phyloP scores from a whole-genome alignment of 2,329 filamentous ascomycete genomes.

The Fusarium sulawesiense region DNA sequence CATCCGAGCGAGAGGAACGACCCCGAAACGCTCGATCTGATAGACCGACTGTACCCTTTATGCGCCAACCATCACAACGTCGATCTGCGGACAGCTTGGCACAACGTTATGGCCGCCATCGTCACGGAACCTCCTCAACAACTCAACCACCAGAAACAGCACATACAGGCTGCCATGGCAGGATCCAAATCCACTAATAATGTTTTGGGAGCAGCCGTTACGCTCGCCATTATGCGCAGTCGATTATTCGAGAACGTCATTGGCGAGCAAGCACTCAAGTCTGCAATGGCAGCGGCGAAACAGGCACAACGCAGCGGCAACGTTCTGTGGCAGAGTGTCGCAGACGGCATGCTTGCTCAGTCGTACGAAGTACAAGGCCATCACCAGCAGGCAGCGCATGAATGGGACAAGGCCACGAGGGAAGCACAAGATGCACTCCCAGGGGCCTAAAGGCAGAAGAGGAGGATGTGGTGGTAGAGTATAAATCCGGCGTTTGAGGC shows the following conservation, averaged over 20 bases:
- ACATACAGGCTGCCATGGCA: slow-evolving; percentile 78
- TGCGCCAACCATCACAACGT: slow-evolving; percentile 77
- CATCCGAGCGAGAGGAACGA: slow-evolving; percentile 68
- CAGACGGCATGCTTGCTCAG: slow-evolving; percentile 80
- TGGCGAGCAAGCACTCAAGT: slow-evolving; percentile 83
- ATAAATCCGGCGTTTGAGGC: slow-evolving; percentile 42
- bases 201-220: slow-evolving; percentile 82
- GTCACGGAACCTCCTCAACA: slow-evolving; percentile 70
- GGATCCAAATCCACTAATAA: slow-evolving; percentile 78
- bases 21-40: slow-evolving; percentile 67
- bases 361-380: slow-evolving; percentile 80
- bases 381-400: slow-evolving; percentile 54
- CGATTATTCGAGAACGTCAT: slow-evolving; percentile 85
- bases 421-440: slow-evolving; percentile 58
- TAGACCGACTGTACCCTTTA: slow-evolving; percentile 74
- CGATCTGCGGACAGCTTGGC: slow-evolving; percentile 81
- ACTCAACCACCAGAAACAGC: slow-evolving; percentile 81
- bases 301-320: slow-evolving; percentile 78
- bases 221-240: slow-evolving; percentile 85
- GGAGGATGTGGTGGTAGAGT: slow-evolving; percentile 21
- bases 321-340: slow-evolving; percentile 82
- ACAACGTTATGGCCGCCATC: slow-evolving; percentile 77
- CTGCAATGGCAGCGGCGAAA: slow-evolving; percentile 74
- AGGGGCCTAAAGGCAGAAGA: slow-evolving; percentile 36
- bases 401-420: slow-evolving; percentile 56